Conservation (phyloP, 495 filamentous ascomycete genomes). For the Cudoniella acicularis region DNA sequence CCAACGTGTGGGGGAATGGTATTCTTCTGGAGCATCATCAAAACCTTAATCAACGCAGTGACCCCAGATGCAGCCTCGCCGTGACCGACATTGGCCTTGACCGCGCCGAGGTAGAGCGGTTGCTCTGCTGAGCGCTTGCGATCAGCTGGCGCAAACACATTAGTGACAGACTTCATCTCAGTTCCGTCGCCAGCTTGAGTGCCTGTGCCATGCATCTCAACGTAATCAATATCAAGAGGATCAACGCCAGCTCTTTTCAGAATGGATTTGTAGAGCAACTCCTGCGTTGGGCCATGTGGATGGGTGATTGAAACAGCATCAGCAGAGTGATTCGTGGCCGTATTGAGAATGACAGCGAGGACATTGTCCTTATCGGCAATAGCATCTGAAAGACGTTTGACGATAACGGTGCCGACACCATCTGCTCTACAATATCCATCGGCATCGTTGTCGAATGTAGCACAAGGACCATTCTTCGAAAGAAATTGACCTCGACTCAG, state of each 20-base stretch:
- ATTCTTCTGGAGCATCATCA: slow-evolving; percentile 84
- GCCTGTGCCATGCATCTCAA: slow-evolving; percentile 90
- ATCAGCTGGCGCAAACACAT: slow-evolving; percentile 73
- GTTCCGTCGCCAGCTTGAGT: slow-evolving; percentile 78
- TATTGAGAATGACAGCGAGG: slow-evolving; percentile 61
- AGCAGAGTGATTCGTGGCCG: slow-evolving; percentile 72
- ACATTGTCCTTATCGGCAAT: slow-evolving; percentile 71
- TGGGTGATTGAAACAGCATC: slow-evolving; percentile 79
- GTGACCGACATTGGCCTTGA: slow-evolving; percentile 89
- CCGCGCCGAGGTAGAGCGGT: slow-evolving; percentile 75
- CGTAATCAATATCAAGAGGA: slow-evolving; percentile 71
- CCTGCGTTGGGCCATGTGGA: slow-evolving; percentile 71
- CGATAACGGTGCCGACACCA: slow-evolving; percentile 63
- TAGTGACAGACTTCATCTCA: slow-evolving; percentile 75
- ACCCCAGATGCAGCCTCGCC: slow-evolving; percentile 86
- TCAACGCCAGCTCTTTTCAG: slow-evolving; percentile 66
- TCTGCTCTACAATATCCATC: slow-evolving; percentile 76
- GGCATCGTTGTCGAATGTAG: slow-evolving; percentile 71
- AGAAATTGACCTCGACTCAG: slow-evolving; percentile 37
- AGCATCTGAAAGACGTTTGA: slow-evolving; percentile 76
- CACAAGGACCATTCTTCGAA: slow-evolving; percentile 38
- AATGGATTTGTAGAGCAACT: slow-evolving; percentile 63
- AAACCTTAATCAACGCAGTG: slow-evolving; percentile 75
- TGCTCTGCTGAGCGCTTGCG: slow-evolving; percentile 61
- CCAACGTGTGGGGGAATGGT: slow-evolving; percentile 81